Evolutionary conservation across 331 rosid species (phyloP), one percentile per base, ranked within the genome.

Genomic region (Quercus tomentella): DNA sequence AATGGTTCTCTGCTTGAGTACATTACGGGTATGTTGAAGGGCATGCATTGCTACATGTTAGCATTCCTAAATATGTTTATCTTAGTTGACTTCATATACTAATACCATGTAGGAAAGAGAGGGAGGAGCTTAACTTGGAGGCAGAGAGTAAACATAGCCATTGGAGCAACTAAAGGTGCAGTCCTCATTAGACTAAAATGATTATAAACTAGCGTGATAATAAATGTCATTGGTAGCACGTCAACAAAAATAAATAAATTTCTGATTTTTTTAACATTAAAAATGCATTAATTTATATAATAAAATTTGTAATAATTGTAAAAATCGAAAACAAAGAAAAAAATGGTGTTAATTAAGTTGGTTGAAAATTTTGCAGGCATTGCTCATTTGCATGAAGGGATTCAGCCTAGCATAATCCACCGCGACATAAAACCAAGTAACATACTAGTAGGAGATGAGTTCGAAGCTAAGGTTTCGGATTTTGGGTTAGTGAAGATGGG

Each of bases 391-490:
- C 98, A 94, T 76, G 92, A 89, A 71, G 94, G 89, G 71, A 79
- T 86, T 67, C 86, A 70, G 63, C 92, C 91, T 26, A 83, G 93
- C 77, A 87, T 91, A 82, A 94, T 94, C 71, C 97, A 92, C 41
- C 88, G 95, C 2, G 97, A 92, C 72, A 77, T 94, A 28, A 94
- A 92, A 82, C 97, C 90, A 8, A 94, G 97, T 57, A 94, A 94
- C 84, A 88, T 94, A 70, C 69, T 94, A 65, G n/a, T 94, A 57
- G 97, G 93, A 56, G 98, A 91, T 68, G 84, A 81, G 5, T 88
- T 86, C 66, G 91, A 92, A 82, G 95, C 97, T 20, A 91, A 94
- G 86, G 97, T 92, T 60, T 89, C 92, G 22, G 97, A 94, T 86
- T 94, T 94, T 21, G 97, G 98, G 63, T 16, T 94, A 37, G 93